These are phyloP conservation scores for Colletotrichum australisinense DNA, from an alignment of 2,329 filamentous ascomycete species.

Conservation along the genomic window DNA sequence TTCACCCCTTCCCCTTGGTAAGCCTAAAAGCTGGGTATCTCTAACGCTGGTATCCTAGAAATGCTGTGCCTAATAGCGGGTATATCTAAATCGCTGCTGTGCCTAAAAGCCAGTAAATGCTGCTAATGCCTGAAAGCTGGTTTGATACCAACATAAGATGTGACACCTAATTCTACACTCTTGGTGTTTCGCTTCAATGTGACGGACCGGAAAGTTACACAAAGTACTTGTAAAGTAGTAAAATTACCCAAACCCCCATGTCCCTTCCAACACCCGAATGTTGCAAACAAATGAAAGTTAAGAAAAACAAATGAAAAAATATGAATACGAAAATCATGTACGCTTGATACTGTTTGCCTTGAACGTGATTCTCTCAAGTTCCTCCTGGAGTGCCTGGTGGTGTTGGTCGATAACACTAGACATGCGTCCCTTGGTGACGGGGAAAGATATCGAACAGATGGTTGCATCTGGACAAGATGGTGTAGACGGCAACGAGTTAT, in stretches of 20 bases:
- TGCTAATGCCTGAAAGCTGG: background rate
- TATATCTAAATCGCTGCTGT: background rate
- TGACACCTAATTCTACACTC: background rate
- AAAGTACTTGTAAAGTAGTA: too few species aligned
- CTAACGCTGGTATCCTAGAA: background rate
- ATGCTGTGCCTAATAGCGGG: background rate
- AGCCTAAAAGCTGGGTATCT: background rate
- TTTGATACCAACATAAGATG: background rate
- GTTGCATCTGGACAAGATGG: background rate
- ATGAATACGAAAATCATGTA: background rate
- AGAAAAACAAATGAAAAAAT: too few species aligned
- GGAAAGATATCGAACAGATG: background rate
- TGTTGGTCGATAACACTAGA: slow-evolving; percentile 17
- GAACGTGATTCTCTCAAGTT: background rate
- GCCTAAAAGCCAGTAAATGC: background rate
- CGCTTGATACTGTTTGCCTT: slow-evolving; percentile 14
- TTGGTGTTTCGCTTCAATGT: background rate
- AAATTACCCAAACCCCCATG: too few species aligned
- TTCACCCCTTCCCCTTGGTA: too few species aligned
- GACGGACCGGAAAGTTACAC: too few species aligned
- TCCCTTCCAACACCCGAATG: too few species aligned
- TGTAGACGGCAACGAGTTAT: background rate
- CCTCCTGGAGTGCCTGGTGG: slow-evolving; percentile 6
- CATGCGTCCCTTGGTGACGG: background rate
- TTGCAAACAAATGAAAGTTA: too few species aligned